These are phyloP conservation scores for Inga oerstediana DNA, from an alignment of 306 rosid genomes.

Conservation along the genomic window DNA sequence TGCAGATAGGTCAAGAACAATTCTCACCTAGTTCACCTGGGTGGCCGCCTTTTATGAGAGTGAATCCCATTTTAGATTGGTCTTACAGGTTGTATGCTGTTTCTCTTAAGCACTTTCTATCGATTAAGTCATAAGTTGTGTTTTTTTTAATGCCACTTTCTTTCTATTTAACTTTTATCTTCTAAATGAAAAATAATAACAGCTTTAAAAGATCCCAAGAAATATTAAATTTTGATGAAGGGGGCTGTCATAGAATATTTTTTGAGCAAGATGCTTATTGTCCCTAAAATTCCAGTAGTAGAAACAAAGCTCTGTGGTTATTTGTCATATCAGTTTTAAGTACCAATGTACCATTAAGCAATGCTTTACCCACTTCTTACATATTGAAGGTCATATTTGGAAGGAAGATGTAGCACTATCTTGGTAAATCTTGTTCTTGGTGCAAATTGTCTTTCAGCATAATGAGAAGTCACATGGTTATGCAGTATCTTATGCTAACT, in stretches of 20 bases:
- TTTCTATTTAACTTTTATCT: constrained; percentile 22
- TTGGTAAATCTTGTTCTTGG: constrained; percentile 17
- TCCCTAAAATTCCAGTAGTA: not conserved
- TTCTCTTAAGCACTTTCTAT: not conserved
- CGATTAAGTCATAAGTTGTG: constrained; percentile 23
- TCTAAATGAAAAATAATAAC: not conserved
- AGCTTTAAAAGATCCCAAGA: not conserved
- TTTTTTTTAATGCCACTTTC: constrained; percentile 17
- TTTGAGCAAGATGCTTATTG: constrained; percentile 23
- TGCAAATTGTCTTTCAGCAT: not conserved
- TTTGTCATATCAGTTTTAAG: constrained; percentile 6
- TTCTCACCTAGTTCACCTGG: constrained; percentile 96
- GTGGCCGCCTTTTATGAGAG: constrained; percentile 99
- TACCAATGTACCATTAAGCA: no score
- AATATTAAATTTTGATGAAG: not conserved
- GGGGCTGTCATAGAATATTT: constrained; percentile 12
- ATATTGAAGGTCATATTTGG: not conserved
- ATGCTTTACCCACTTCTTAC: not conserved
- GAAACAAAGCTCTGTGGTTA: not conserved
- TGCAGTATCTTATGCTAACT: not conserved
- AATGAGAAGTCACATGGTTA: not conserved
- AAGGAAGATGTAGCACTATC: constrained; percentile 2
- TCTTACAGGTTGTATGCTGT: constrained; percentile 60
- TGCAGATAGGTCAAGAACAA: constrained; percentile 94
- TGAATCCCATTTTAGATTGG: constrained; percentile 98